Evolutionary conservation across 352 stramenopile genomes (phyloP).

Genomic region (Lagenidium sp.): DNA sequence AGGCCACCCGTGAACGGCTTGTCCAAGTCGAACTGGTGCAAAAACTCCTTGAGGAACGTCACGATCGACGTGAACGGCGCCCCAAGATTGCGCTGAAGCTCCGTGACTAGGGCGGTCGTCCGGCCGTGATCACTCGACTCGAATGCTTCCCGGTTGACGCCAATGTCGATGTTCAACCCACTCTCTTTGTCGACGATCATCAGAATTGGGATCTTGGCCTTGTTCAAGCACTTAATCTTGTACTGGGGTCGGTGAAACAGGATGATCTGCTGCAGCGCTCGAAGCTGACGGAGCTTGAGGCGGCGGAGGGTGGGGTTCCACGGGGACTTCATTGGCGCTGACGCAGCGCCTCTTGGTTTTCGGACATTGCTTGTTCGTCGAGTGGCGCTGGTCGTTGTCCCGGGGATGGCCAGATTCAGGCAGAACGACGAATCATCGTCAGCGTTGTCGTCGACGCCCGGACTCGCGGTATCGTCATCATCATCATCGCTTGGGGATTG

Average conservation of each 20-base stretch:
- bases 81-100: slow-evolving; percentile 32
- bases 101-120: slow-evolving; percentile 45
- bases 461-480: neutral
- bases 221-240: slow-evolving; percentile 53
- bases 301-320: slow-evolving; percentile 61
- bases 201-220: slow-evolving; percentile 70
- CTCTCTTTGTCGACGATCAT: slow-evolving; percentile 48
- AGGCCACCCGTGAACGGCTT: slow-evolving; percentile 73
- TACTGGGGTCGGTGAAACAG: slow-evolving; percentile 35
- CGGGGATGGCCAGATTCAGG: slow-evolving; percentile 37
- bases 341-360: slow-evolving; percentile 1
- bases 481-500: slow-evolving; percentile 1
- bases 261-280: slow-evolving; percentile 46
- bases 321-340: slow-evolving; percentile 31
- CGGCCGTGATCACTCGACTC: slow-evolving; percentile 46
- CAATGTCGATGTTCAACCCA: slow-evolving; percentile 48
- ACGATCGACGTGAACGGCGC: slow-evolving; percentile 42
- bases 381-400: neutral
- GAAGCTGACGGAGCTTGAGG: slow-evolving; percentile 41
- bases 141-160: slow-evolving; percentile 54
- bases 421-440: slow-evolving; percentile 46
- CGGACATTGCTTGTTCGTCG: neutral
- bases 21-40: slow-evolving; percentile 70
- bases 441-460: neutral
- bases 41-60: slow-evolving; percentile 66